Evolutionary conservation across 2,329 filamentous ascomycete genomes (phyloP).

Genomic region (Knufia petricola): DNA sequence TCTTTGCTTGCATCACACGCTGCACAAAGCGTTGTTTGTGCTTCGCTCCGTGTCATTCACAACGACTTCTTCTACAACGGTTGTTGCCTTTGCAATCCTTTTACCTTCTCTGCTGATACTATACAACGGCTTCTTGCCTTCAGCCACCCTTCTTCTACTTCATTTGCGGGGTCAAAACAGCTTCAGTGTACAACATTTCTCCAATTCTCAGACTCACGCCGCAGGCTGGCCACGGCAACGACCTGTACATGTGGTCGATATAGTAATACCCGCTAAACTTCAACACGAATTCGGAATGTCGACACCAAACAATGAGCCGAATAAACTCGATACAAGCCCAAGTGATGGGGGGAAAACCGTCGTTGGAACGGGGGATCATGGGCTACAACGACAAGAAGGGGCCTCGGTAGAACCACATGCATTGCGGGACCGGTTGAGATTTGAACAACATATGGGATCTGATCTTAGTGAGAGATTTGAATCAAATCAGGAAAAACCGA

Average conservation of each 20-base stretch:
- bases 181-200: not conserved
- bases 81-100: not conserved
- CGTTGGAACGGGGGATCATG: conserved; percentile 18
- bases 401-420: conserved; percentile 23
- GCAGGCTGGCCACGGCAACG: not conserved
- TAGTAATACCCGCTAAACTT: not conserved
- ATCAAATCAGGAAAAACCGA: conserved; percentile 28
- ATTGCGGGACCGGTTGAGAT: conserved; percentile 38
- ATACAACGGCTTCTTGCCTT: not conserved
- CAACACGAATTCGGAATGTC: not conserved
- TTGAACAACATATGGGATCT: conserved; percentile 34
- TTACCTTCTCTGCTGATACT: too few species aligned
- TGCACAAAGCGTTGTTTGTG: not conserved
- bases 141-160: not conserved
- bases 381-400: conserved; percentile 27
- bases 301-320: not conserved
- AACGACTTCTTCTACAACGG: not conserved
- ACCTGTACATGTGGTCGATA: not conserved
- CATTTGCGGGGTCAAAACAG: too few species aligned
- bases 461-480: conserved; percentile 16
- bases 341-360: conserved; percentile 23
- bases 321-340: conserved; percentile 16
- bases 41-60: not conserved
- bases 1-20: not conserved
- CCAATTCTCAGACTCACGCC: not conserved